phyloP scores from a whole-genome alignment of 75 land plant genomes.

The Cunninghamia lanceolata region DNA sequence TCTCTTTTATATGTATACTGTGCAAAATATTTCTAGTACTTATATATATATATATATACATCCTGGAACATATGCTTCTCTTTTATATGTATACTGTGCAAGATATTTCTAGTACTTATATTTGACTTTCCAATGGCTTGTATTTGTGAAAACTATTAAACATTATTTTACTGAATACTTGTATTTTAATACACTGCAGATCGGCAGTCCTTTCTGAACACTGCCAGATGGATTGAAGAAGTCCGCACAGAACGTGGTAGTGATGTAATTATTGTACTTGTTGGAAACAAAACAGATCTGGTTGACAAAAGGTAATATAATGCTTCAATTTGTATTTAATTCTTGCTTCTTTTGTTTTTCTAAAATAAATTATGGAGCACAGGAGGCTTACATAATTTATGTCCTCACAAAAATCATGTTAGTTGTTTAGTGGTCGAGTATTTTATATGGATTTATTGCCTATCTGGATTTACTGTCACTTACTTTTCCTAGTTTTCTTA shows the following conservation, averaged over 20 bases:
- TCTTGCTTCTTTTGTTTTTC: not conserved
- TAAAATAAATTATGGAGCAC: not conserved
- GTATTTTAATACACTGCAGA: conserved; percentile 25
- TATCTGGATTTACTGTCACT: not conserved
- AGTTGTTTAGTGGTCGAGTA: not conserved
- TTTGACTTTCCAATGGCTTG: not conserved
- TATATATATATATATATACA: not conserved
- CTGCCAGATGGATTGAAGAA: conserved; percentile 60
- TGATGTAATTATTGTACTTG: conserved; percentile 79
- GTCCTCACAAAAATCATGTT: not conserved
- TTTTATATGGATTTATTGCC: not conserved
- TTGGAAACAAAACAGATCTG: conserved; percentile 78
- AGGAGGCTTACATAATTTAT: not conserved
- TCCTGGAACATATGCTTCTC: not conserved
- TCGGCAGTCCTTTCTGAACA: conserved; percentile 61
- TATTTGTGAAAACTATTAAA: not conserved
- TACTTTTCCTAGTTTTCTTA: not conserved
- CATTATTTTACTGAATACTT: not conserved
- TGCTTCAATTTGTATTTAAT: not conserved
- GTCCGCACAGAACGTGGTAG: conserved; percentile 75
- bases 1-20: not conserved
- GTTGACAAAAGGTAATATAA: conserved; percentile 60
- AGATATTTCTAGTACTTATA: not conserved
- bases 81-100: not conserved
- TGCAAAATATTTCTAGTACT: not conserved